A percentile compares a stretch with the other conserved stretches of the same genome.
Conservation (phyloP, 352 stramenopile species). For the Phytopythium montanum region DNA sequence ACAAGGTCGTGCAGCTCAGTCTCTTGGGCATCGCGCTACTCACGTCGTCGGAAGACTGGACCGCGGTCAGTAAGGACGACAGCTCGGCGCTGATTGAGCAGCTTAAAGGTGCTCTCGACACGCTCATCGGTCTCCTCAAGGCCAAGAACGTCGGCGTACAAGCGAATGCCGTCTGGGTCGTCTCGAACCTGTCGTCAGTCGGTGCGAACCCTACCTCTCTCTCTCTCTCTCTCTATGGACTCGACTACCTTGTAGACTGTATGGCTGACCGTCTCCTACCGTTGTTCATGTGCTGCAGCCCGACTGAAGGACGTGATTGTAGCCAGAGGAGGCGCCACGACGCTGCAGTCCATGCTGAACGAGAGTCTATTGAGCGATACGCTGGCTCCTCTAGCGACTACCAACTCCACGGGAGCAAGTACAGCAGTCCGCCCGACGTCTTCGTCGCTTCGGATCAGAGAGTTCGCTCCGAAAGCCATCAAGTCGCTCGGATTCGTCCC, state of each 20-base stretch:
- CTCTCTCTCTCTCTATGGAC: not conserved
- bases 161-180: slow-evolving; percentile 71
- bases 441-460: slow-evolving; percentile 66
- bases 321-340: slow-evolving; percentile 44
- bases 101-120: slow-evolving; percentile 31
- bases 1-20: slow-evolving; percentile 59
- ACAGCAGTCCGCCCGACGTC: slow-evolving; percentile 31
- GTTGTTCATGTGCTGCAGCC: slow-evolving; percentile 16
- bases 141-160: slow-evolving; percentile 56
- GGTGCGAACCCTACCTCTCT: no score
- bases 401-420: not conserved
- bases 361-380: slow-evolving; percentile 26
- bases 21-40: slow-evolving; percentile 63
- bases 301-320: slow-evolving; percentile 48
- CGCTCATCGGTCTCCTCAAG: slow-evolving; percentile 38
- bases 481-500: slow-evolving; percentile 59
- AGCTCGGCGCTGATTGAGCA: slow-evolving; percentile 14
- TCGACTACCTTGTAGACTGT: not conserved
- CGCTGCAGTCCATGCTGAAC: slow-evolving; percentile 60
- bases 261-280: not conserved
- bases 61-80: slow-evolving; percentile 21
- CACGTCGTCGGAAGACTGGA: slow-evolving; percentile 20
- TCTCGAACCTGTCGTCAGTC: slow-evolving; percentile 69
- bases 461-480: slow-evolving; percentile 76
- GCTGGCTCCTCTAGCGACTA: not conserved